Evolutionary conservation across 441 rosid species (phyloP).

Genomic region (Euphorbia celastroides): DNA sequence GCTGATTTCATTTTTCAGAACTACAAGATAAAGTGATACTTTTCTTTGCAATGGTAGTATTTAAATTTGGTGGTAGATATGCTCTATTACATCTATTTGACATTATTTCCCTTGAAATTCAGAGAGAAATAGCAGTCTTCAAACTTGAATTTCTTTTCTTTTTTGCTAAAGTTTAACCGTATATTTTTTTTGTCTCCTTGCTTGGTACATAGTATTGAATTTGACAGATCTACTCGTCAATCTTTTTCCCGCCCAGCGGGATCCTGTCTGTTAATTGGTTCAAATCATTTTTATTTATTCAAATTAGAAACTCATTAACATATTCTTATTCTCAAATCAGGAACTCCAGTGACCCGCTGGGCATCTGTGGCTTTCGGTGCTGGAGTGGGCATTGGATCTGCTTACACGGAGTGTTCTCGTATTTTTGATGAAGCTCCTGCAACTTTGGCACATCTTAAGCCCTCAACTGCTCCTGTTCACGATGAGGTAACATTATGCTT

Average conservation of each 20-base stretch:
- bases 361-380: constrained; percentile 88
- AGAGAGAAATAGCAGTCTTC: not conserved
- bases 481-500: constrained; percentile 29
- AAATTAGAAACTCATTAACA: not conserved
- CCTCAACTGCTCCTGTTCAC: constrained; percentile 27
- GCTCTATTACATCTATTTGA: not conserved
- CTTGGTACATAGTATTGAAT: not conserved
- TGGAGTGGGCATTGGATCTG: constrained; percentile 84
- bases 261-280: not conserved
- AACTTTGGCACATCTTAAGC: constrained; percentile 24
- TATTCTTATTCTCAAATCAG: constrained; percentile 26
- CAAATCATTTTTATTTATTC: not conserved
- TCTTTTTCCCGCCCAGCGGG: not conserved
- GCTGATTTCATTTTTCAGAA: not conserved
- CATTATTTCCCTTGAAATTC: not conserved
- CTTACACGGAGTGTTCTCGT: constrained; percentile 66
- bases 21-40: not conserved
- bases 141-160: not conserved
- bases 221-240: not conserved
- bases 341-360: constrained; percentile 80
- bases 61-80: not conserved
- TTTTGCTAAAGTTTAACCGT: not conserved
- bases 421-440: constrained; percentile 41
- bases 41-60: not conserved
- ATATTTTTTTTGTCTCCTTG: not conserved